Evolutionary conservation across 2,329 filamentous ascomycete species (phyloP), one percentile per base, ranked within the genome.

Genomic region (Fusarium devonianum): DNA sequence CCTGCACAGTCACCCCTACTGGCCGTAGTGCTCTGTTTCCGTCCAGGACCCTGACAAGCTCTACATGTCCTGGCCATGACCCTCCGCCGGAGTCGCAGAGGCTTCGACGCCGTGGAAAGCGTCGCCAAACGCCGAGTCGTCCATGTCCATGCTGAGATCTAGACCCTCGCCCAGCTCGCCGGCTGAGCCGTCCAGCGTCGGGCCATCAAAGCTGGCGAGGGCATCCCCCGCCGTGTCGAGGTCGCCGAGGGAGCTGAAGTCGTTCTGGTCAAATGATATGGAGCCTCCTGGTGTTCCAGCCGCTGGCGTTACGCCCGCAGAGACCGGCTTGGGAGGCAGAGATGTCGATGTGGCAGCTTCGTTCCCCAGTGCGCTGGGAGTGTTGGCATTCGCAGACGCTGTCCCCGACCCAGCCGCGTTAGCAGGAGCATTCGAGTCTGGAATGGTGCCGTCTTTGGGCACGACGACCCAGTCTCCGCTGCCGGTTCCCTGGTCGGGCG

Each of bases 71-170:
- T 69, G 67, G 17, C 61, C 62, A 21, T 70, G 63, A n/a, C 62
- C 66, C 13, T 71, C 68, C 13, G 64, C 69, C 2, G 72, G 72
- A 19, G 73, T 76, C 41, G 64, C 69, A 8, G 67, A 67, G 30
- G 67, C 63, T 14, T 77, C 79, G 10, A 85, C 80, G 4, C 81
- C 83, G 62, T 92, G 88, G 71, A 93, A 90, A 1, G 90, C 90
- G 62, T 94, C 89, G 3, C 89, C 90, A 73, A 94, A 94, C 2
- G 89, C 90, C 25, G 87, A 90, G 65, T 92, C 88, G 35, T 90
- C 88, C 76, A 91, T 81, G 56, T 87, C 87, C 74, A 86, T 81
- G 61, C 81, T 78, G 40, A 86, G 69, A 67, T 82, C 80, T n/a
- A 82, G 69, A 7, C 80, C 83, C 30, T 83, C 81, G 16, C 76